These are phyloP conservation scores for Aureobasidium sp. DNA, from an alignment of 2,329 filamentous ascomycete genomes.

Conservation along the genomic window DNA sequence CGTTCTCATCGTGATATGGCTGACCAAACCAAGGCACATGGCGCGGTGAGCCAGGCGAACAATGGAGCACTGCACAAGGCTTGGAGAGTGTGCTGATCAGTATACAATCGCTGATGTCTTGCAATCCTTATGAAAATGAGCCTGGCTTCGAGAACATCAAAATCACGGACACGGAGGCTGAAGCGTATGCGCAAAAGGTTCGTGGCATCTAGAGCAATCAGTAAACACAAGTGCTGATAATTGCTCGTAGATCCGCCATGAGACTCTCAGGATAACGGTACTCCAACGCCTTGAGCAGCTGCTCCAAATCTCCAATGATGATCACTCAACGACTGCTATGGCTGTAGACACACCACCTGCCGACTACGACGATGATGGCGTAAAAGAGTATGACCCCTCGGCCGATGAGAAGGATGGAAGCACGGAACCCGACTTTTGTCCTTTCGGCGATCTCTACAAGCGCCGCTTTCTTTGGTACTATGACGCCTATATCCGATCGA, in stretches of 20 bases:
- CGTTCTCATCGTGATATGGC: background rate
- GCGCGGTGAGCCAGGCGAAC: slow-evolving; percentile 81
- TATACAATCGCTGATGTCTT: slow-evolving; percentile 91
- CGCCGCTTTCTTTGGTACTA: slow-evolving; percentile 94
- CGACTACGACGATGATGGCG: slow-evolving; percentile 35
- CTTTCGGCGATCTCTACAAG: slow-evolving; percentile 87
- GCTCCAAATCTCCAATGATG: slow-evolving; percentile 50
- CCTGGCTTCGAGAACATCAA: slow-evolving; percentile 81
- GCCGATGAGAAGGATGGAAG: slow-evolving; percentile 21
- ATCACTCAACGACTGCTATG: background rate
- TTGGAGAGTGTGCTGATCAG: slow-evolving; percentile 90
- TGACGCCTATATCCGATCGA: slow-evolving; percentile 70
- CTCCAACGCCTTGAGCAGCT: slow-evolving; percentile 79
- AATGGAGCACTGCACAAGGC: slow-evolving; percentile 95
- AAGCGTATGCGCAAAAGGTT: slow-evolving; percentile 14
- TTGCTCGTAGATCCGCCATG: slow-evolving; percentile 70
- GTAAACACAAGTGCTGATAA: slow-evolving; percentile 4
- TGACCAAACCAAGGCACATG: slow-evolving; percentile 54
- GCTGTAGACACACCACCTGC: slow-evolving; percentile 41
- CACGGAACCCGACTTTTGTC: slow-evolving; percentile 63
- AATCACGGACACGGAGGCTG: slow-evolving; percentile 4
- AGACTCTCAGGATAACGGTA: slow-evolving; percentile 78
- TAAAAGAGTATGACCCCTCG: slow-evolving; percentile 33
- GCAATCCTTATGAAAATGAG: slow-evolving; percentile 93
- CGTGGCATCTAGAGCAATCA: background rate